Evolutionary conservation across 768 basidiomycete genomes (phyloP), one percentile per base, ranked within the genome.

Genomic region (Candolleomyces eurysporus): DNA sequence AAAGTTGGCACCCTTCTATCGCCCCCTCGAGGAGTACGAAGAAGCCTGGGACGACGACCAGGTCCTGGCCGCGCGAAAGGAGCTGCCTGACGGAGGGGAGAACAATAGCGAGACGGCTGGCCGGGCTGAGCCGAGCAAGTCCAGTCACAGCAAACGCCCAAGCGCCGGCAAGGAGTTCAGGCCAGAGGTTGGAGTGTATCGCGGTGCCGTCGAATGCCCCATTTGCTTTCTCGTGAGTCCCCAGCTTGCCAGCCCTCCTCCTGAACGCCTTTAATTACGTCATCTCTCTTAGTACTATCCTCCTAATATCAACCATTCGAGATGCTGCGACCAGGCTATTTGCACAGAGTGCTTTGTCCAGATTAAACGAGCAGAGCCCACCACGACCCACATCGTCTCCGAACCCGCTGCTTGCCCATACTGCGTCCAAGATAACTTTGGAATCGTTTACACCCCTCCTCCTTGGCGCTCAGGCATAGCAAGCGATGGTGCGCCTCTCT

Each of bases 281-380:
- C 65, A 65, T 67, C 42, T 64, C 42, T 57, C 30, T 26, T 71
- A 99, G 96, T 98, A 96, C 75, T 99, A 98, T 71, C 97, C 97
- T 22, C 83, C 91, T 50, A 96, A 98, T 75, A 97, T 98, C 75
- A 98, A 98, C 71, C 90, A 89, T 68, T 98, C 97, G 43, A 85
- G 97, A 70, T 99, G 97, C 73, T 99, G 97, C 73, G 96, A 96
- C 80, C 97, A 99, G 67, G 90, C 92, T 21, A 96, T 99, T 63
- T 99, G 97, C 72, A 98, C 97, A 42, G 97, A 99, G 76, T 99
- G 97, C 72, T 98, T 99, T 70, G 94, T 98, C 21, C 96, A 98
- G 77, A 98, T 99, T 77, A 98, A 98, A 79, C 90, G 97, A 58
- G 86, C 84, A 40, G 97, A 99, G 64, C 94, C 97, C 6, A 96